phyloP scores from a whole-genome alignment of 2,329 filamentous ascomycete genomes.

The Eurotiales sp. region DNA sequence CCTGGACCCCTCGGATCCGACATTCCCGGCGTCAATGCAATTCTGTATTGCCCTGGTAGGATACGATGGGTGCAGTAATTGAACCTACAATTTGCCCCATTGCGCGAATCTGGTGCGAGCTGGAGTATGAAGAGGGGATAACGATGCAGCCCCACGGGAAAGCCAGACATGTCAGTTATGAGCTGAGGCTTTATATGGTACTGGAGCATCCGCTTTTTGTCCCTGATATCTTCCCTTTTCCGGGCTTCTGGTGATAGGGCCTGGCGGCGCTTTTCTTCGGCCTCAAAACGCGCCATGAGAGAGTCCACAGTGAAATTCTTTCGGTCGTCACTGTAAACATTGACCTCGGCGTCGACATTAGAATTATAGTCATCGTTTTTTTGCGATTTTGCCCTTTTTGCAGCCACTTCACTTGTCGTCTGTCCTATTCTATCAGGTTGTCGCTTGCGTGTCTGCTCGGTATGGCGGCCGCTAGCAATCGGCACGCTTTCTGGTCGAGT shows the following conservation, averaged over 20 bases:
- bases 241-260: slow-evolving; percentile 14
- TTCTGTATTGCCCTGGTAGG: slow-evolving; percentile 12
- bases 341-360: no score
- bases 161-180: not conserved
- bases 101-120: slow-evolving; percentile 10
- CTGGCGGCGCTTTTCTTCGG: slow-evolving; percentile 1
- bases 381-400: no score
- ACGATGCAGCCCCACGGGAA: slow-evolving; percentile 4
- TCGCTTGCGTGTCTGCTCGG: no score
- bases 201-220: not conserved
- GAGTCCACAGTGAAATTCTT: no score
- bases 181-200: slow-evolving; percentile 10
- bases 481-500: no score
- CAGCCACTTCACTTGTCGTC: no score
- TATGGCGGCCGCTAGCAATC: no score
- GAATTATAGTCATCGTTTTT: no score
- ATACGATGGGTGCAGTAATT: slow-evolving; percentile 9
- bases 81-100: slow-evolving; percentile 11
- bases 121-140: slow-evolving; percentile 15
- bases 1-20: slow-evolving; percentile 7
- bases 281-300: no score
- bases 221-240: slow-evolving; percentile 11
- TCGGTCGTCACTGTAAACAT: no score
- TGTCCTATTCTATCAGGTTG: no score
- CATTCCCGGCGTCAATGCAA: slow-evolving; percentile 14